Evolutionary conservation across 306 rosid species (phyloP).

Genomic region (Cicer cuneatum): DNA sequence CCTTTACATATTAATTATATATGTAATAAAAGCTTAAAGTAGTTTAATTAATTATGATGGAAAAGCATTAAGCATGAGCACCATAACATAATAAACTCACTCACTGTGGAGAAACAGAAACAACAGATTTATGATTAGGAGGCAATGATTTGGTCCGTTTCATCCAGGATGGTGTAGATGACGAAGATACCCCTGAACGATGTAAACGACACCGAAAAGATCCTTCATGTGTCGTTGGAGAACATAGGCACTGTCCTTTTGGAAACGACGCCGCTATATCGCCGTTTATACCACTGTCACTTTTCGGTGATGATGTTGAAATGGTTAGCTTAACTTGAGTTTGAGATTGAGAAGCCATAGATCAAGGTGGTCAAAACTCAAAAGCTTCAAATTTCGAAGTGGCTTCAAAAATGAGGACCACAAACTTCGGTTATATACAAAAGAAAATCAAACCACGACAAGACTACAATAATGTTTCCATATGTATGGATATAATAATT

Average conservation of each 20-base stretch:
- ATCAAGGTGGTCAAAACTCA: conserved; percentile 26
- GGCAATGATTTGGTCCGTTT: conserved; percentile 71
- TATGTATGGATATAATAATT: too few relatives aligned
- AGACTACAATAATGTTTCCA: too few relatives aligned
- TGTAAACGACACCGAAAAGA: conserved; percentile 92
- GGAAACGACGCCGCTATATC: conserved; percentile 45
- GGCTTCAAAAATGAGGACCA: not conserved
- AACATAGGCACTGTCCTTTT: conserved; percentile 85
- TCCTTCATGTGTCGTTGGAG: conserved; percentile 91
- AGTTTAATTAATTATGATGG: not conserved
- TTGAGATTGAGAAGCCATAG: conserved; percentile 59
- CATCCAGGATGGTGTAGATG: conserved; percentile 65
- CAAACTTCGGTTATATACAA: conserved; percentile 26
- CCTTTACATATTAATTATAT: not conserved
- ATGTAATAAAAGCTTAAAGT: conserved; percentile 1
- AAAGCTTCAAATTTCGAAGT: not conserved
- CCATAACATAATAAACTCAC: not conserved
- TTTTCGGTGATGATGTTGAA: conserved; percentile 55
- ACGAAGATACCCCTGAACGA: conserved; percentile 55
- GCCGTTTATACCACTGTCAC: conserved; percentile 37
- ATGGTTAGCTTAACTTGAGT: conserved; percentile 46
- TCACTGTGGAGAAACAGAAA: conserved; percentile 39
- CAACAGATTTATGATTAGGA: conserved; percentile 41
- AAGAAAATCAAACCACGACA: not conserved
- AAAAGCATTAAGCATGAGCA: not conserved